Evolutionary conservation across 192 early-diverging fungal genomes (phyloP), one percentile per base, ranked within the genome.

Genomic region (Backusella sp.): DNA sequence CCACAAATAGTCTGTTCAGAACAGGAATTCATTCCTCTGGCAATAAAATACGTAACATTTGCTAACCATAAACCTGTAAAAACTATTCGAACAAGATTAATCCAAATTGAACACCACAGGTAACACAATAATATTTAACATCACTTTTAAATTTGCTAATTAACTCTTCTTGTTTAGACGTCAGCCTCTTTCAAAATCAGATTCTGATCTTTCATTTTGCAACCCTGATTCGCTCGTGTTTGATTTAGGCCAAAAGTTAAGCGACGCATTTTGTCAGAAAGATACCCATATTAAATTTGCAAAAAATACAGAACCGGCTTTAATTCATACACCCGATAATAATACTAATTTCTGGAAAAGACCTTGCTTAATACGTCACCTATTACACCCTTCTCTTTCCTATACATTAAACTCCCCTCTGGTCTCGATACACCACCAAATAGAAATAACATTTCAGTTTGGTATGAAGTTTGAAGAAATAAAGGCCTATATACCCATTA

Each of bases 61-160:
- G 71, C 79, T 17, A 73, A 74, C 41, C 75, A 80, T 4, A 80
- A 80, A 36, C 28, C 76, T 1, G 79, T 80, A n/a, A 72, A 70
- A 37, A 28, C 21, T 14, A 80, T 80, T 44, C 76, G 76, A 9
- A 77, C 79, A 28, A 72, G 70, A 42, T 70, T 80, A 28, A 73
- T 74, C 2, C 79, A 80, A 68, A 62, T 77, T 53, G 79, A 80
- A 71, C 36, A 69, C 6, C 77, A 74, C 30, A 80, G 76, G 79
- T 80, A 80, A 30, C 36, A 75, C 39, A 39, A 15, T 36, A 53
- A 26, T 34, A n/a, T 44, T 2, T 9, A 39, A 14, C 49, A 70
- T 76, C 36, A 44, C 59, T 69, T 69, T 41, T 17, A 6, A 42
- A 46, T 28, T 8, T 30, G 12, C n/a, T 21, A 44, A 44, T 70